Base-by-base conservation (phyloP, 2,329 filamentous ascomycete genomes). In the Pseudogymnoascus sp. region DNA sequence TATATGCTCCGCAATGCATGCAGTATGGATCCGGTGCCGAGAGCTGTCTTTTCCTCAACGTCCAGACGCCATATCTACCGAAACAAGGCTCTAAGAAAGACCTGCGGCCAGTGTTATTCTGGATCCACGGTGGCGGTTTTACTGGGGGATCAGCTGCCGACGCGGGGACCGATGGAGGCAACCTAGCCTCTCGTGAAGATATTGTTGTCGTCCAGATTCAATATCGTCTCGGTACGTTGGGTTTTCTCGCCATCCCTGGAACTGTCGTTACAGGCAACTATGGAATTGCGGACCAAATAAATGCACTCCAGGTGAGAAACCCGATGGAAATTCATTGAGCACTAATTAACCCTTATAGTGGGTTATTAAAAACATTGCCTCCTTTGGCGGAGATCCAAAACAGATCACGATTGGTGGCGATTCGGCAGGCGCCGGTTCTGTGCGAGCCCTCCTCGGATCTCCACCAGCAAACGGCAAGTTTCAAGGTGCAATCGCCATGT, bases 211-310 rank as follows among this genome's bases (percentile, higher is more conserved):
- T 73, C 5, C 69, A 61, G 21, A 69, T 72, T 41, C 71, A 72
- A 34, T 73, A 73, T 61, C 64, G 71, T 8, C 66, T 73, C 7
- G 68, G 66, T 3, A 71, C 69, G 11, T 54, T 72, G 25, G 71
- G 71, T 8, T 73, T 73, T 65, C 71, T 84, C 0, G 81, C 82
- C 4, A 75, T 83, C 25, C 77, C 80, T 4, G 81, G 80, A n/a
- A 80, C 79, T 0, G 72, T 78, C 23, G 77, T 82, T 19, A 81
- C 75, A 8, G 81, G 81, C 0, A 84, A 84, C 66, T 83, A 77
- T 66, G 81, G 81, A 2, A 78, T 84, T 60, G 77, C 75, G 6
- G 81, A 84, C 65, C 81, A 83, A 66, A 75, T 81, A 11, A 78
- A 76, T 6, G 81, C 81, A 1, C 71, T 84, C 21, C 68, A 76